Evolutionary conservation across 2,329 filamentous ascomycete genomes (phyloP).

Genomic region (Fusarium guadeloupense): DNA sequence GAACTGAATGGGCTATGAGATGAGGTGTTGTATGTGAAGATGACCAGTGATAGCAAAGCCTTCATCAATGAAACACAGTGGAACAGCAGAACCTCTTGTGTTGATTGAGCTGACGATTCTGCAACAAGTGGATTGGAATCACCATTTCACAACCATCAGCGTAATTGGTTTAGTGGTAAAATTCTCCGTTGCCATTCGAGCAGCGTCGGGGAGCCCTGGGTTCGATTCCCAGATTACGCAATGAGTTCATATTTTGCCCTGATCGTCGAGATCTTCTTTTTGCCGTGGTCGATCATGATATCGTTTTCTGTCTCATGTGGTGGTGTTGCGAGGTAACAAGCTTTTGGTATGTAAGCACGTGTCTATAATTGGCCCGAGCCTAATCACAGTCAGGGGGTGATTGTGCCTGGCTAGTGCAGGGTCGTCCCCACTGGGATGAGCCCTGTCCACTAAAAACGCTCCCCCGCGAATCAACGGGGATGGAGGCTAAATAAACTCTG

Average conservation of each 20-base stretch:
- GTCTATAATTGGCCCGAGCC: conserved; percentile 13
- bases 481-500: conserved; percentile 11
- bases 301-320: background rate
- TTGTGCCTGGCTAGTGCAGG: conserved; percentile 29
- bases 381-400: conserved; percentile 1
- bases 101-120: background rate
- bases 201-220: conserved; percentile 23
- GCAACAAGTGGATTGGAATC: background rate
- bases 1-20: conserved; percentile 50
- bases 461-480: background rate
- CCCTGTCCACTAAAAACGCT: conserved; percentile 2
- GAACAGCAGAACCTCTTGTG: background rate
- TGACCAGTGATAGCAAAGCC: too few relatives aligned
- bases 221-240: conserved; percentile 30
- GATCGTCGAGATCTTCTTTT: background rate
- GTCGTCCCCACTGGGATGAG: background rate
- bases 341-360: conserved; percentile 18
- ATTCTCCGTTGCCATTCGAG: conserved; percentile 28
- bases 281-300: background rate
- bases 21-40: too few relatives aligned
- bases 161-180: conserved; percentile 35
- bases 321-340: background rate
- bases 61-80: too few relatives aligned
- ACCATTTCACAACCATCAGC: background rate
- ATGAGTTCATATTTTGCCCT: background rate